A percentile compares a stretch with the other conserved stretches of the same genome.
phyloP scores from a whole-genome alignment of 208 protist genomes.

The Leishmania tarentolae region DNA sequence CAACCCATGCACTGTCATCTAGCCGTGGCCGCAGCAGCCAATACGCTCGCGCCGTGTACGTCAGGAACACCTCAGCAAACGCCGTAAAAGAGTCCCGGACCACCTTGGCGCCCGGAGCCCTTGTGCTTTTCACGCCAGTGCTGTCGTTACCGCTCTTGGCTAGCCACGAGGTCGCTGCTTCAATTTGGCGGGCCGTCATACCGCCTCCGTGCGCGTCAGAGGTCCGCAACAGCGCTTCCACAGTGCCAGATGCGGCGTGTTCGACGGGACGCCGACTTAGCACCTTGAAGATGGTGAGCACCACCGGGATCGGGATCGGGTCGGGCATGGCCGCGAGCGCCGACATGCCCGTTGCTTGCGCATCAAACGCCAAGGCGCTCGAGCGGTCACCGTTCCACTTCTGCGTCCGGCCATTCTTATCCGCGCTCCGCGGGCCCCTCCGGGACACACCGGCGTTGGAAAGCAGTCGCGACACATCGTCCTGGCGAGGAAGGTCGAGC shows the following conservation, averaged over 20 bases:
- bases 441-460: background rate
- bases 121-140: background rate
- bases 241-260: background rate
- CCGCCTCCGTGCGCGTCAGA: background rate
- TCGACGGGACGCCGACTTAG: conserved; percentile 7
- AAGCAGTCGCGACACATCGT: conserved; percentile 26
- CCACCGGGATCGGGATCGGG: conserved; percentile 18
- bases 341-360: conserved; percentile 17
- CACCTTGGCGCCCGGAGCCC: background rate
- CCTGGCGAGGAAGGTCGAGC: conserved; percentile 25
- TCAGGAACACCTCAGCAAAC: conserved; percentile 55
- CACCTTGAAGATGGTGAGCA: conserved; percentile 25
- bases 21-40: conserved; percentile 68
- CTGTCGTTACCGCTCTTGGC: conserved; percentile 7
- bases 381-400: background rate
- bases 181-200: background rate
- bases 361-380: conserved; percentile 8
- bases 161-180: conserved; percentile 8
- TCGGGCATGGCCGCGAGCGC: conserved; percentile 27
- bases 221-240: background rate
- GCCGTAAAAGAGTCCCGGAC: conserved; percentile 15
- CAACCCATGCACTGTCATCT: conserved; percentile 50
- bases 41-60: conserved; percentile 64
- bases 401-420: background rate
- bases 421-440: background rate